Evolutionary conservation across 805 yeast species (phyloP), one percentile per base, ranked within the genome.

Genomic region (Barnettozyma californica): DNA sequence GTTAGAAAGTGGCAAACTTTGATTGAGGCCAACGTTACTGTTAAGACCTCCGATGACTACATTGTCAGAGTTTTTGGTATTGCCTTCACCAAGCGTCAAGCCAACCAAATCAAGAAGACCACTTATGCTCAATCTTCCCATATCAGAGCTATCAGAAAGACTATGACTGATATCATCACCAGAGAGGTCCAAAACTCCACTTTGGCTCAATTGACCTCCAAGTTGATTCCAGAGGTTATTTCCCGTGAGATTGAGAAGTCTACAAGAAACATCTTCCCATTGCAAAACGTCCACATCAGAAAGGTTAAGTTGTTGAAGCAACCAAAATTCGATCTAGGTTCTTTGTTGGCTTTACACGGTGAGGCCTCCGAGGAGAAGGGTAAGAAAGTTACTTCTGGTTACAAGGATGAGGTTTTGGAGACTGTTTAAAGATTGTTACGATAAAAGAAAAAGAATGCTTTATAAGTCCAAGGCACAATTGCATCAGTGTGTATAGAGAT

Each of bases 1-100:
- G 97, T 91, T 59, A 89, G 97, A 84, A 91, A 92, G 78, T 92
- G 97, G 97, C 98, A 91, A 82, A 83, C 97, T 60, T 81, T 92
- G 75, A 95, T 91, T 65, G 98, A 91, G 82, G 95, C 96, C 69
- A 88, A 89, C 74, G 97, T 91, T 66, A 90, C 98, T 65, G 97
- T 90, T 69, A 91, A 91, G 87, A 91, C 98, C 69, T 72, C 96
- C 62, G 98, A 91, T 71, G 98, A 92, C 75, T 91, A 91, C 87
- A 88, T 87, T 68, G 80, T 92, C 73, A 89, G 98, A 79, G 81
- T 91, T 63, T 91, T 91, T 74, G 94, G 92, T 73, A 89, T 92
- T 78, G 98, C 95, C 60, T 91, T 91, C 95, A 92, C 98, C 80
- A 90, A 86, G 84, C 88, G 96, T 77, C 91, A 87, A 75, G 83